Conservation (phyloP, 192 early-diverging fungal genomes). For the Chytriomyces sp. region DNA sequence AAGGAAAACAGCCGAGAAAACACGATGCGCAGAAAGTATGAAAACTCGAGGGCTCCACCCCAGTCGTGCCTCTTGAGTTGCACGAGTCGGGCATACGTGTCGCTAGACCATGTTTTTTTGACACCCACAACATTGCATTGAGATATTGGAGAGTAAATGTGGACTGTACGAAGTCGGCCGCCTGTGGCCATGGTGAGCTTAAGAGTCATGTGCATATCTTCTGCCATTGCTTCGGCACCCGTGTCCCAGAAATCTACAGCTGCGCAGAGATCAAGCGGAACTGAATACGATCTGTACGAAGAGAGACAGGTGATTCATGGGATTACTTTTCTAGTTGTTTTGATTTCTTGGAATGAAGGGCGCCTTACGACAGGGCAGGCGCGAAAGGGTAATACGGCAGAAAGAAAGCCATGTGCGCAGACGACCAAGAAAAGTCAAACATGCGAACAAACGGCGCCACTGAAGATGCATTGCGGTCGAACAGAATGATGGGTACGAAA, state of each 20-base stretch:
- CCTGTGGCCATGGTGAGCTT: constrained; percentile 62
- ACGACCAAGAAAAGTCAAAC: constrained; percentile 68
- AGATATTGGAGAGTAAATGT: constrained; percentile 65
- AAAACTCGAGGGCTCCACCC: constrained; percentile 19
- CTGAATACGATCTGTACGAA: constrained; percentile 50
- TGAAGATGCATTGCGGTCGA: constrained; percentile 55
- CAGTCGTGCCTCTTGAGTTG: constrained; percentile 24
- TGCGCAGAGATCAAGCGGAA: constrained; percentile 63
- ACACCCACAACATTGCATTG: constrained; percentile 50
- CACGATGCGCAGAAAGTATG: neutral
- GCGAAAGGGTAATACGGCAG: constrained; percentile 52
- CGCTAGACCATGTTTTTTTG: neutral
- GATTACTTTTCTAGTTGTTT: too few species aligned
- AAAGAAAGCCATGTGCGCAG: constrained; percentile 63
- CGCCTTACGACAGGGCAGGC: constrained; percentile 60
- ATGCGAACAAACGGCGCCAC: constrained; percentile 65
- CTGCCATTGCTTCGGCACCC: constrained; percentile 57
- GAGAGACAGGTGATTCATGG: too few species aligned
- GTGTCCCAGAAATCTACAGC: constrained; percentile 69
- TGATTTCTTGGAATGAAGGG: too few species aligned
- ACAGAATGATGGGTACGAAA: constrained; percentile 15
- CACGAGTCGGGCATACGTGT: constrained; percentile 32
- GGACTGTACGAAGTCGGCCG: constrained; percentile 52
- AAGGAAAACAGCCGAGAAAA: neutral
- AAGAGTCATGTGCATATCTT: constrained; percentile 30